A percentile compares a stretch with the other conserved stretches of the same genome.
phyloP scores from a whole-genome alignment of 257 asterid species.

The Przewalskia tangutica region DNA sequence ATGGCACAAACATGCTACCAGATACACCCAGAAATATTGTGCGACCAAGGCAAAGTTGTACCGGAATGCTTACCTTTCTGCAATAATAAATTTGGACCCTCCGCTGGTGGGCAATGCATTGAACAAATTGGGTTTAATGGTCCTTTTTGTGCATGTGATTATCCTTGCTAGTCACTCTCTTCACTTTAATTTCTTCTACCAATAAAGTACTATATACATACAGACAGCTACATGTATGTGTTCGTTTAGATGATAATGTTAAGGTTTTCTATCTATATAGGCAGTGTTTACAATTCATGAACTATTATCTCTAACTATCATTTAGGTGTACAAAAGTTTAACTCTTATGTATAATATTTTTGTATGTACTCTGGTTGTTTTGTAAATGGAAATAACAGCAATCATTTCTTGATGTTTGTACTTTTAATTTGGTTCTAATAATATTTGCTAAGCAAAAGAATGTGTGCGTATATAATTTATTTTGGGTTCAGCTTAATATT shows the following conservation, averaged over 20 bases:
- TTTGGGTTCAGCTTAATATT: not conserved
- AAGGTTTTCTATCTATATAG: not conserved
- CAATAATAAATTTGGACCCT: not conserved
- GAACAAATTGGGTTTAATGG: not conserved
- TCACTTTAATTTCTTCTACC: not conserved
- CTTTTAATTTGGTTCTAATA: not conserved
- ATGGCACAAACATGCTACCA: conserved; percentile 8
- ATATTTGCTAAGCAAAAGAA: not conserved
- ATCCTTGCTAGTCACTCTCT: not conserved
- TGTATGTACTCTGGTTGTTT: not conserved
- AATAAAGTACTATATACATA: not conserved
- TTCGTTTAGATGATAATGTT: not conserved
- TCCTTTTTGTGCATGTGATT: conserved; percentile 1
- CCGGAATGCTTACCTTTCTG: not conserved
- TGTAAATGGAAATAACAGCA: not conserved
- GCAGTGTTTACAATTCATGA: not conserved
- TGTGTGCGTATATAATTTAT: not conserved
- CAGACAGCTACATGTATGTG: not conserved
- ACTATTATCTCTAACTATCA: too few relatives aligned
- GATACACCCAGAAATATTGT: not conserved
- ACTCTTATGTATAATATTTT: not conserved
- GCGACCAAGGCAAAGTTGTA: not conserved
- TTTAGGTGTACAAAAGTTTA: not conserved
- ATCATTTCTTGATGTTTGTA: not conserved
- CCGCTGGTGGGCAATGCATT: conserved; percentile 3